A percentile compares a stretch with the other conserved stretches of the same genome.
Evolutionary conservation across 2,329 filamentous ascomycete species (phyloP).

Genomic region (Cytospora paraplurivora): DNA sequence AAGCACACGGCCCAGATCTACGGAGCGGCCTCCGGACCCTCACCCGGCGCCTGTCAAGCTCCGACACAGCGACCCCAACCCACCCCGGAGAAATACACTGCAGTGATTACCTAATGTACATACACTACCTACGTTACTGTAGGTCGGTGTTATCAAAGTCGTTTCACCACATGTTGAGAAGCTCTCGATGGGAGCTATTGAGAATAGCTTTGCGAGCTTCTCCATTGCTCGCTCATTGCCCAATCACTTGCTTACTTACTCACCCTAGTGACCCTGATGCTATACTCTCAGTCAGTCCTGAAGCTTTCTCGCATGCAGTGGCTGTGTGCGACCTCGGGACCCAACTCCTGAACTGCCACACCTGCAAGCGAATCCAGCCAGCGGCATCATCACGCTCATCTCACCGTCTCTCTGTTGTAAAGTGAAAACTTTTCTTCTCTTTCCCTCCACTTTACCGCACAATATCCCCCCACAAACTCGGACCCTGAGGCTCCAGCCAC

Average conservation of each 20-base stretch:
- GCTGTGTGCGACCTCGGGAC: constrained; percentile 24
- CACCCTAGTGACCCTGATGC: neutral
- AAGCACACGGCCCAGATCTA: neutral
- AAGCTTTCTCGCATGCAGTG: constrained; percentile 10
- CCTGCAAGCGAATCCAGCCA: constrained; percentile 7
- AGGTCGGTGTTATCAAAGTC: too few relatives aligned
- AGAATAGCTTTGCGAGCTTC: neutral
- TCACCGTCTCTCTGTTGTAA: constrained; percentile 14
- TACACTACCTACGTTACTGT: too few relatives aligned
- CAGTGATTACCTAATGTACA: too few relatives aligned
- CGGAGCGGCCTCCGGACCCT: constrained; percentile 11
- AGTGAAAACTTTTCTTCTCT: neutral
- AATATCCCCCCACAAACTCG: neutral
- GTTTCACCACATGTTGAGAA: neutral
- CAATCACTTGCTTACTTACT: constrained; percentile 21
- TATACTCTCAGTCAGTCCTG: neutral
- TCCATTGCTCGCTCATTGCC: constrained; percentile 21
- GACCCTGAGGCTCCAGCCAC: neutral
- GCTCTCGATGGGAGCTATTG: constrained; percentile 3
- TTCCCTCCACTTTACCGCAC: neutral
- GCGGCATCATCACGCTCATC: constrained; percentile 14
- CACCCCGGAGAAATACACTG: neutral
- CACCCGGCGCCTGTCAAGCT: constrained; percentile 7
- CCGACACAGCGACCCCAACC: constrained; percentile 9
- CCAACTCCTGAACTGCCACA: neutral